phyloP scores from a whole-genome alignment of 208 protist genomes.

The Leishmania mexicana region DNA sequence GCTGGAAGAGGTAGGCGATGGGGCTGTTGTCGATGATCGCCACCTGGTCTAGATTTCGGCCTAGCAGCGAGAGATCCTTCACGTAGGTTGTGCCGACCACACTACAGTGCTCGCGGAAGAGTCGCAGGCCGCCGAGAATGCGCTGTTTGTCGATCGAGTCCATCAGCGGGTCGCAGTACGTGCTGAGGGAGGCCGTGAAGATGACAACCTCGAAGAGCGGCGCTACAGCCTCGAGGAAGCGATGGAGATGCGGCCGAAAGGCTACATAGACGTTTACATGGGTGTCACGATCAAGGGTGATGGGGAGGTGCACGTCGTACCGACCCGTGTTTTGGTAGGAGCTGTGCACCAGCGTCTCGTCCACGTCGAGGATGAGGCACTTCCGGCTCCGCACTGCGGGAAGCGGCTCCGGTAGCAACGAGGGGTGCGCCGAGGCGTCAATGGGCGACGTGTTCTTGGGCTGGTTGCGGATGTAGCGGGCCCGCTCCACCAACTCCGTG shows the following conservation, averaged over 20 bases:
- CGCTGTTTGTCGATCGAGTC: slow-evolving; percentile 65
- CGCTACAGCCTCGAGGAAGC: slow-evolving; percentile 76
- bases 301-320: slow-evolving; percentile 74
- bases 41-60: slow-evolving; percentile 68
- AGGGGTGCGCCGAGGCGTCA: slow-evolving; percentile 57
- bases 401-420: slow-evolving; percentile 62
- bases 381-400: slow-evolving; percentile 54
- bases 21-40: slow-evolving; percentile 92
- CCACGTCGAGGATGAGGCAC: slow-evolving; percentile 88
- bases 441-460: slow-evolving; percentile 88
- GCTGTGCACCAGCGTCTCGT: slow-evolving; percentile 92
- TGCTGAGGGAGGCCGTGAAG: slow-evolving; percentile 87
- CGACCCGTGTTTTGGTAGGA: slow-evolving; percentile 58
- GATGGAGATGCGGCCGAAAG: slow-evolving; percentile 75
- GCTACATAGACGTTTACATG: slow-evolving; percentile 84
- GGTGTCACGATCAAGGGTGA: slow-evolving; percentile 54
- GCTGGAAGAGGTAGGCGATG: slow-evolving; percentile 91
- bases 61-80: slow-evolving; percentile 89
- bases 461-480: slow-evolving; percentile 56
- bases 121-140: slow-evolving; percentile 62
- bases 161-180: slow-evolving; percentile 86
- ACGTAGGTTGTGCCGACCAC: slow-evolving; percentile 80
- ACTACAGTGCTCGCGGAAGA: slow-evolving; percentile 89
- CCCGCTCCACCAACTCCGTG: slow-evolving; percentile 48
- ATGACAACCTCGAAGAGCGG: slow-evolving; percentile 87